Conservation (phyloP, 2,329 filamentous ascomycete species). For the Alternaria viburni region DNA sequence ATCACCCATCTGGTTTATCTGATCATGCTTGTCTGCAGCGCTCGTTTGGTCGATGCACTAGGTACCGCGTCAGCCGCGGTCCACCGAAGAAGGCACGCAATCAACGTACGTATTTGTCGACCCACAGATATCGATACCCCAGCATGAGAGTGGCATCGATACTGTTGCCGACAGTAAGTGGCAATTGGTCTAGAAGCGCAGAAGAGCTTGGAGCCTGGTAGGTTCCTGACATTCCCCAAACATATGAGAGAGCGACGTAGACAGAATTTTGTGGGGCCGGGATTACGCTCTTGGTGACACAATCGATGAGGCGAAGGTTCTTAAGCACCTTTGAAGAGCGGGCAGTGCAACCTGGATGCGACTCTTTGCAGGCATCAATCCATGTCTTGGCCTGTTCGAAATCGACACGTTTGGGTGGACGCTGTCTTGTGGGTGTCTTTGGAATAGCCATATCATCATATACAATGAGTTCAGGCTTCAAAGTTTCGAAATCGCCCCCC, state of each 20-base stretch:
- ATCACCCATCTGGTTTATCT: background rate
- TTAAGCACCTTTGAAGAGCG: accelerated
- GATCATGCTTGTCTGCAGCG: background rate
- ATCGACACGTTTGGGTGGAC: background rate
- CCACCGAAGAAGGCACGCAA: accelerated
- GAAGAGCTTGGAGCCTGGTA: accelerated
- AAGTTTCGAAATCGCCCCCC: too few relatives aligned
- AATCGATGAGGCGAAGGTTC: background rate
- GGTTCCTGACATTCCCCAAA: background rate
- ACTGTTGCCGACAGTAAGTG: background rate
- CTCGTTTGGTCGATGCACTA: background rate
- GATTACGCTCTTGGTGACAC: background rate
- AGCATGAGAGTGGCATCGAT: background rate
- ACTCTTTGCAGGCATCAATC: background rate
- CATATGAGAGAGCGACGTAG: background rate
- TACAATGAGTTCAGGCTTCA: background rate
- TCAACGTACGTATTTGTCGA: background rate
- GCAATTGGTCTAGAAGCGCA: accelerated
- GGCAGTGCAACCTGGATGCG: accelerated
- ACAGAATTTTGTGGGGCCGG: accelerated
- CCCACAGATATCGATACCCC: background rate
- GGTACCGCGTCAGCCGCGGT: background rate
- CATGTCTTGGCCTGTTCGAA: background rate
- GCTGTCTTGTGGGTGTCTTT: too few relatives aligned
- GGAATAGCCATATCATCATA: background rate